Percentiles rank a stretch among this genome's conserved stretches.
Conservation (phyloP, 176 grass and related monocot species). For the Carex myosuroides region DNA sequence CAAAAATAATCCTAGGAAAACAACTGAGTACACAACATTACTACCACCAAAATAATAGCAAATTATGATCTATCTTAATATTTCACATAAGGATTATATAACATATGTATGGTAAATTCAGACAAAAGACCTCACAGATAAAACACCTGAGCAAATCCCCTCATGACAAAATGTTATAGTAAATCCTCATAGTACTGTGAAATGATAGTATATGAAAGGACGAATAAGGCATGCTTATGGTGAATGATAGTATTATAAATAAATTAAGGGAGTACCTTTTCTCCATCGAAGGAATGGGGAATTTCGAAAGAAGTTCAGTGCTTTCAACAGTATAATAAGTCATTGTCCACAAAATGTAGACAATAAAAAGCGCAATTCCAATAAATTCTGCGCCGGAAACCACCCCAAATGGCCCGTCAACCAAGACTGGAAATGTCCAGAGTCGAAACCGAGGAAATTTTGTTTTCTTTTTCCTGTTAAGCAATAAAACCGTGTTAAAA, state of each 20-base stretch:
- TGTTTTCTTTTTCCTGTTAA: slow-evolving; percentile 54
- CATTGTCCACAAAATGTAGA: slow-evolving; percentile 61
- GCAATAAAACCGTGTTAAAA: neutral
- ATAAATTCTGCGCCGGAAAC: slow-evolving; percentile 87
- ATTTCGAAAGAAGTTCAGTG: slow-evolving; percentile 28
- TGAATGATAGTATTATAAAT: neutral
- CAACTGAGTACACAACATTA: neutral
- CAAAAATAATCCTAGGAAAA: neutral
- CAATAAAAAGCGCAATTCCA: slow-evolving; percentile 57
- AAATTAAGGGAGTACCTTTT: slow-evolving; percentile 38
- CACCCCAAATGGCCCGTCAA: slow-evolving; percentile 77
- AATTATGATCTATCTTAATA: neutral
- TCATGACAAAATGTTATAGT: neutral
- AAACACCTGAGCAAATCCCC: neutral
- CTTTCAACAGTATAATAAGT: slow-evolving; percentile 43
- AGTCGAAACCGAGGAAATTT: slow-evolving; percentile 65
- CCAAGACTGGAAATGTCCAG: slow-evolving; percentile 86
- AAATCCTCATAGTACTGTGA: neutral
- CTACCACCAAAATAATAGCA: neutral
- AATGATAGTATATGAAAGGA: neutral
- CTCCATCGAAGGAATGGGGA: neutral
- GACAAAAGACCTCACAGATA: neutral
- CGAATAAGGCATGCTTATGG: neutral
- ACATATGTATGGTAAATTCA: neutral
- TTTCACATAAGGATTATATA: neutral